Conservation (phyloP, 169 alveolate genomes). For the Plasmodium coatneyi region DNA sequence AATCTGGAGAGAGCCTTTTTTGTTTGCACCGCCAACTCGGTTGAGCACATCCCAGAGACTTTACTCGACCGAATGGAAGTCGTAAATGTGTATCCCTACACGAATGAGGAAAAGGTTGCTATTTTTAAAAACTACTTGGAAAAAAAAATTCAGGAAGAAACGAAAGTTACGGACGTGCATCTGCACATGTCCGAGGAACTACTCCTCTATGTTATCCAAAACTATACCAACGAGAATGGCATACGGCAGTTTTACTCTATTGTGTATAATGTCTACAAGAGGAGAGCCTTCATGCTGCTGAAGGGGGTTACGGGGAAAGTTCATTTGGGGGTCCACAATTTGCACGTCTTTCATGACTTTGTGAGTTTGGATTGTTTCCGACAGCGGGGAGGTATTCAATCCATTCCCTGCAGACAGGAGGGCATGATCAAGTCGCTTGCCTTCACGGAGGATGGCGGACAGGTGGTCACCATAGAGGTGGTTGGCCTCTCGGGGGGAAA, state of each 20-base stretch:
- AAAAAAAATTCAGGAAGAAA: conserved; percentile 86
- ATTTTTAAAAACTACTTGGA: conserved; percentile 90
- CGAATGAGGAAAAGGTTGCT: conserved; percentile 89
- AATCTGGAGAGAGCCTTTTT: conserved; percentile 93
- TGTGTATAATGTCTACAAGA: conserved; percentile 89
- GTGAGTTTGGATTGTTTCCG: not conserved
- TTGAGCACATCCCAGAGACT: conserved; percentile 93
- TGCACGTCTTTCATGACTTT: not conserved
- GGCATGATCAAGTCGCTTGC: conserved; percentile 97
- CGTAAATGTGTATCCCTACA: conserved; percentile 92
- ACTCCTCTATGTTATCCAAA: conserved; percentile 82
- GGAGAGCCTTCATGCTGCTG: conserved; percentile 90
- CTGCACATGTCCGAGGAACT: conserved; percentile 80
- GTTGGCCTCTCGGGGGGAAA: conserved; percentile 75
- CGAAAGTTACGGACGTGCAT: conserved; percentile 83
- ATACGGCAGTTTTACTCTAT: conserved; percentile 90
- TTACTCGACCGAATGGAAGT: conserved; percentile 95
- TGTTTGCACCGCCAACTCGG: conserved; percentile 94
- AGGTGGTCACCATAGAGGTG: conserved; percentile 93
- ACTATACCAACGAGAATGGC: conserved; percentile 96
- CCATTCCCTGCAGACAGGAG: not conserved
- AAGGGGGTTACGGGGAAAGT: conserved; percentile 73
- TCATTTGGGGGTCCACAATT: not conserved
- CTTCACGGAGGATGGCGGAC: conserved; percentile 95
- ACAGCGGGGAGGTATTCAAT: not conserved